Conservation (phyloP, 257 asterid species). For the Solanum pennellii region DNA sequence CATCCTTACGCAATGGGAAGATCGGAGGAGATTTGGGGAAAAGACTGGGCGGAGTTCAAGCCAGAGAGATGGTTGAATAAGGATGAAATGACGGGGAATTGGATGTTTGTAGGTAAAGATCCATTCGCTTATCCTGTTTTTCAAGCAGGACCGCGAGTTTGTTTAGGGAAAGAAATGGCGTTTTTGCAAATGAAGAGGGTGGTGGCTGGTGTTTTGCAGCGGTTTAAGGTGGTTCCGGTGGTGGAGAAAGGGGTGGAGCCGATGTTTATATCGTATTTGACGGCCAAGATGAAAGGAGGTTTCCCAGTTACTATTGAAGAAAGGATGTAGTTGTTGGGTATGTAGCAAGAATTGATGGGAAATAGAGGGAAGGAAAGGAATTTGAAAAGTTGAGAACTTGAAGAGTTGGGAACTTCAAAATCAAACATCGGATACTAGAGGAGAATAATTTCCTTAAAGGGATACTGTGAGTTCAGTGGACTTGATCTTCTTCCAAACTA, state of each 20-base stretch:
- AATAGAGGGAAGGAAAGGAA: accelerated
- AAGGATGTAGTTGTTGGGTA: not conserved
- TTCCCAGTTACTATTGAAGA: conserved; percentile 12
- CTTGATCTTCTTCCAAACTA: no score
- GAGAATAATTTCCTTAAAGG: no score
- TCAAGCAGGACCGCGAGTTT: conserved; percentile 16
- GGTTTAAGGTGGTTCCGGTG: conserved; percentile 7
- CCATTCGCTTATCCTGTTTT: conserved; percentile 10
- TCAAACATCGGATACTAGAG: no score
- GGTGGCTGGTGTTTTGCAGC: conserved; percentile 7
- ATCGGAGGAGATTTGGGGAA: not conserved
- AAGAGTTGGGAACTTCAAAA: no score
- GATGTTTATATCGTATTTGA: not conserved
- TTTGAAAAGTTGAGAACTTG: no score
- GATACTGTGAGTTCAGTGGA: no score
- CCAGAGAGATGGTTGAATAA: conserved; percentile 16
- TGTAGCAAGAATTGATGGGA: no score
- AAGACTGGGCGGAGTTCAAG: conserved; percentile 5
- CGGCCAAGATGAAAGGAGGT: conserved; percentile 23
- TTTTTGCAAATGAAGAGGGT: conserved; percentile 18
- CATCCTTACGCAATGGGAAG: conserved; percentile 18
- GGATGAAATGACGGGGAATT: not conserved
- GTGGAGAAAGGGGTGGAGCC: conserved; percentile 3
- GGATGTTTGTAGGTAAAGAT: conserved; percentile 3
- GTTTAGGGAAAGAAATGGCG: conserved; percentile 17